Base-by-base conservation (phyloP, 2,329 filamentous ascomycete species). In the Alternaria postmessia region DNA sequence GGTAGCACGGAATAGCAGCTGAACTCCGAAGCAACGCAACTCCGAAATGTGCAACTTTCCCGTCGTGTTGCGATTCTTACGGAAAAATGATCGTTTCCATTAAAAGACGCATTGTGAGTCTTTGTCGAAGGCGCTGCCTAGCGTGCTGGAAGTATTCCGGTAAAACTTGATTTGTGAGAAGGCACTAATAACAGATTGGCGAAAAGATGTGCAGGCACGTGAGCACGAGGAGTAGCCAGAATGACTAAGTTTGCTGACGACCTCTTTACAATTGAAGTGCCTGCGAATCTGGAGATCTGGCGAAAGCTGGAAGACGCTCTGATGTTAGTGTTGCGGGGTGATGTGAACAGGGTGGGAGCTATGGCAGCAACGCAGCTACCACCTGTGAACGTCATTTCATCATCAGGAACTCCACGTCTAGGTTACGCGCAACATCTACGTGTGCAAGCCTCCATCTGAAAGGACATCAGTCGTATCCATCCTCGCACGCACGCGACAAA, bases 331-430 rank as follows among this genome's bases (percentile, higher is more conserved):
- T 49, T 49, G 46, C 46, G 46, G 32, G 46, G 34, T 26, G 46
- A 26, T 49, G 20, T 14, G 14, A 24, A 12, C 32, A 34, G 39
- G 18, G 34, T 16, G 20, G 49, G 36, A 32, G 28, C 44, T 41
- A 51, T 38, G 42, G 22, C 20, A 7, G 42, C 30, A 30, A 41
- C 16, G 52, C 24, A 51, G 41, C 20, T 30, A 26, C 39, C 42
- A 34, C 12, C 20, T 16, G 44, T 32, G 32, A 54, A 62, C 59
- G 44, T 59, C 59, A 59, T 57, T 43, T 24, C 26, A 26, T 26
- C 22, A 38, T 28, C 32, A 38, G 20, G 5, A 49, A 32, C 32
- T 26, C 20, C 14, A 7, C 8, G 36, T 20, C 7, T 24, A 14
- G 3, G 5, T 46, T 47, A 36, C 42, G 46, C 36, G 32, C 49